Evolutionary conservation across 495 filamentous ascomycete species (phyloP).

Genomic region (Opeltia flavorubescens): DNA sequence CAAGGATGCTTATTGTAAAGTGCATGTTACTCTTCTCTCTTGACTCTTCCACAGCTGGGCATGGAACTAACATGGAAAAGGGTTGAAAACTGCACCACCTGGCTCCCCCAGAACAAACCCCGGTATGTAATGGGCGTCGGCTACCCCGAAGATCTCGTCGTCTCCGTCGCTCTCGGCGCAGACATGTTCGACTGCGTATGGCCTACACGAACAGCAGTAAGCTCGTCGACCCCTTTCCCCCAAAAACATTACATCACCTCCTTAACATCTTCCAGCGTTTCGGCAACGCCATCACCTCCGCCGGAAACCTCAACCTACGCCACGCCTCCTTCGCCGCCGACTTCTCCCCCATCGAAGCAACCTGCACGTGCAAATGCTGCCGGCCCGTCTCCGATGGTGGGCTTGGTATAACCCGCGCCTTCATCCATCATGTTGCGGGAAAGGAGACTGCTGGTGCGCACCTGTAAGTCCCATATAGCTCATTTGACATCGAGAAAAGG

Average conservation of each 20-base stretch:
- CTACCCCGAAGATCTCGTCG: conserved; percentile 88
- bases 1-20: conserved; percentile 47
- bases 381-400: conserved; percentile 51
- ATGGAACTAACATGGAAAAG: conserved; percentile 21
- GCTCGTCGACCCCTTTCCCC: conserved; percentile 4
- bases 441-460: conserved; percentile 97
- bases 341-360: conserved; percentile 69
- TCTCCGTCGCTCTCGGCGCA: conserved; percentile 81
- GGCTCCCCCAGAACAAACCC: conserved; percentile 81
- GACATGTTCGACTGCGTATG: conserved; percentile 99
- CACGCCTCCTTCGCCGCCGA: conserved; percentile 61
- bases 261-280: conserved; percentile 42
- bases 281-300: conserved; percentile 77
- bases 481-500: too few relatives aligned
- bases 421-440: conserved; percentile 75
- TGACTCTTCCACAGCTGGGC: background rate
- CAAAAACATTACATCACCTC: background rate
- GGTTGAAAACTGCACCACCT: conserved; percentile 69
- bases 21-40: conserved; percentile 24
- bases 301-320: conserved; percentile 71
- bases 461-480: conserved; percentile 32
- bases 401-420: conserved; percentile 75
- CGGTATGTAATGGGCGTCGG: conserved; percentile 98
- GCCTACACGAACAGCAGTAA: conserved; percentile 83
- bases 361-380: conserved; percentile 70